Conservation (phyloP, 2,329 filamentous ascomycete species). For the Aspergillus tubingensis region DNA sequence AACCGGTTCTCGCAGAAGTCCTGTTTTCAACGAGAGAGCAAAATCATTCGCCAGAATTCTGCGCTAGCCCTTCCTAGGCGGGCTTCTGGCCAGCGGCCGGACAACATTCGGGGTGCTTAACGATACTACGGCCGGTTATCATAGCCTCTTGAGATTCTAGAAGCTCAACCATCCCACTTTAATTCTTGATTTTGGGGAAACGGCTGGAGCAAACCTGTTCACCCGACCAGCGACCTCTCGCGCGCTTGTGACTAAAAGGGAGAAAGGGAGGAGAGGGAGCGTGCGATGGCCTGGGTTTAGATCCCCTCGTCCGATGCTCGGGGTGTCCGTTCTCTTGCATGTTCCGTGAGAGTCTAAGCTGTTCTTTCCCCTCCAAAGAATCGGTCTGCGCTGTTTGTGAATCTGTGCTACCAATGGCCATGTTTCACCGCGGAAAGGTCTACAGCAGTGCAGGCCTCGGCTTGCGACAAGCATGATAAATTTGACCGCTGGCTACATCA, state of each 20-base stretch:
- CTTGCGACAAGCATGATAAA: background rate
- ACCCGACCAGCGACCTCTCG: background rate
- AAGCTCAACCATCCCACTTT: conserved; percentile 1
- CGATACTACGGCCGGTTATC: background rate
- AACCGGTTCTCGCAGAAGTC: conserved; percentile 6
- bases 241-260: background rate
- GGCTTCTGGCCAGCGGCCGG: conserved; percentile 2
- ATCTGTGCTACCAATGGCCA: background rate
- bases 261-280: background rate
- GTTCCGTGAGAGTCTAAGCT: background rate
- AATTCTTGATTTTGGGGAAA: conserved; percentile 1
- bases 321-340: background rate
- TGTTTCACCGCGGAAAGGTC: conserved; percentile 2
- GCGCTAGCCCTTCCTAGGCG: background rate
- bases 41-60: background rate
- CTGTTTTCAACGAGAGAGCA: background rate
- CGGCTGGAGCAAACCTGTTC: background rate
- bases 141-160: conserved; percentile 5
- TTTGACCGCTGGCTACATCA: background rate
- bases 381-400: background rate
- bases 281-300: background rate
- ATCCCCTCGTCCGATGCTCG: background rate
- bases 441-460: conserved; percentile 1
- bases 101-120: background rate
- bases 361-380: background rate